A percentile compares a stretch with the other conserved stretches of the same genome.
Conservation (phyloP, 2,329 filamentous ascomycete genomes). For the Harringtonia aguacate region DNA sequence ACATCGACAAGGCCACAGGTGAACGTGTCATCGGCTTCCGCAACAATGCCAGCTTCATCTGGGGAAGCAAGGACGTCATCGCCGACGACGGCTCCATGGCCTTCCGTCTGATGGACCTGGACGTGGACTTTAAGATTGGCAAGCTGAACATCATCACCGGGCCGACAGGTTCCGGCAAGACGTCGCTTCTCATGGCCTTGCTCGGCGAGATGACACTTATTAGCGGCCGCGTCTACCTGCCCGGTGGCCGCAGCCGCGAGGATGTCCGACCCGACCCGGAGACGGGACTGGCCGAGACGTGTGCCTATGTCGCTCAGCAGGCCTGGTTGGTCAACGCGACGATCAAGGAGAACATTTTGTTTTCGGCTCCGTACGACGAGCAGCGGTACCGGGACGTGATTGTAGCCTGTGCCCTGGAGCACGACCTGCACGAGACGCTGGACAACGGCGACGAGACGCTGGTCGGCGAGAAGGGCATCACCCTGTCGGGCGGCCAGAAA, state of each 20-base stretch:
- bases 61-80: constrained; percentile 61
- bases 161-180: constrained; percentile 90
- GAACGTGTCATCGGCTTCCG: constrained; percentile 74
- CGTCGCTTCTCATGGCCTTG: constrained; percentile 88
- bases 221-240: constrained; percentile 70
- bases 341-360: constrained; percentile 92
- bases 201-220: constrained; percentile 91
- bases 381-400: constrained; percentile 81
- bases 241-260: constrained; percentile 75
- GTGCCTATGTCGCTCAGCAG: constrained; percentile 94
- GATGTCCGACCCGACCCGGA: constrained; percentile 72
- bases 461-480: constrained; percentile 95
- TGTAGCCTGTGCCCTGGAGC: constrained; percentile 79
- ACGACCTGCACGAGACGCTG: constrained; percentile 74
- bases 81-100: constrained; percentile 57
- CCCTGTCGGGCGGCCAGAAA: constrained; percentile 92
- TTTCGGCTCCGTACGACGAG: constrained; percentile 70
- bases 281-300: constrained; percentile 79
- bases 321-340: constrained; percentile 95
- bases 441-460: constrained; percentile 87
- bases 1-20: constrained; percentile 57
- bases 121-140: constrained; percentile 74
- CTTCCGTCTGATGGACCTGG: constrained; percentile 73
- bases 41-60: constrained; percentile 68
- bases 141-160: constrained; percentile 89